Base-by-base conservation (phyloP, 495 filamentous ascomycete genomes). In the Daldinia bambusicola region DNA sequence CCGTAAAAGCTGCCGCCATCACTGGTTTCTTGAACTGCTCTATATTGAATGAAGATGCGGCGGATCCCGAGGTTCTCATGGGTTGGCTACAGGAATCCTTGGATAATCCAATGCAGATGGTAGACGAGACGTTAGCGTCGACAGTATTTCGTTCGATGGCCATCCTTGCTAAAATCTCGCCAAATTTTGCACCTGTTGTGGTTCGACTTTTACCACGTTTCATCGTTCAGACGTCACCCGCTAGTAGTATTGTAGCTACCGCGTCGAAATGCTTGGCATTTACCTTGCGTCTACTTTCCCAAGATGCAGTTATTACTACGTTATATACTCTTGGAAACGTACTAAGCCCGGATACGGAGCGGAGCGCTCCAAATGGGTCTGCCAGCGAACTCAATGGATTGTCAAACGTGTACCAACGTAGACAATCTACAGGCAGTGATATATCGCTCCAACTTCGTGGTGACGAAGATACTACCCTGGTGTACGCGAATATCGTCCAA, bases 281-380 rank as follows among this genome's bases (percentile, higher is more conserved):
- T 60, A 84, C 96, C 55, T 80, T 98, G 56, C 89, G 87, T 56
- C 84, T 90, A 64, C 86, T 97, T 6, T 94, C 96, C 5, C 91
- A 96, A 72, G 95, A 99, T 84, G 90, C 92, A 31, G 88, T 96
- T 32, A 98, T 99, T 70, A 96, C 94, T 5, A 97, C 93, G 2
- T 82, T 99, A 9, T 98, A 98, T 79, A 94, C 93, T 0, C 83
- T 99, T 61, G 96, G 95, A 14, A 98, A 99, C 78, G 90, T 95
- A 9, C 79, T 99, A 32, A 95, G 93, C 74, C 88, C 93, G 6
- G 86, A 83, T 26, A 78, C 80, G 37, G 85, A 89, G n/a, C 72
- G 77, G 18, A 76, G 77, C 9, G 65, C 72, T 4, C 63, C 75
- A 26, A 83, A 82, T 61, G 79, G 79, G 5, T 63, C 76, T 20